Evolutionary conservation across 73 alveolate genomes (phyloP).

Genomic region (Tetrahymena malaccensis): DNA sequence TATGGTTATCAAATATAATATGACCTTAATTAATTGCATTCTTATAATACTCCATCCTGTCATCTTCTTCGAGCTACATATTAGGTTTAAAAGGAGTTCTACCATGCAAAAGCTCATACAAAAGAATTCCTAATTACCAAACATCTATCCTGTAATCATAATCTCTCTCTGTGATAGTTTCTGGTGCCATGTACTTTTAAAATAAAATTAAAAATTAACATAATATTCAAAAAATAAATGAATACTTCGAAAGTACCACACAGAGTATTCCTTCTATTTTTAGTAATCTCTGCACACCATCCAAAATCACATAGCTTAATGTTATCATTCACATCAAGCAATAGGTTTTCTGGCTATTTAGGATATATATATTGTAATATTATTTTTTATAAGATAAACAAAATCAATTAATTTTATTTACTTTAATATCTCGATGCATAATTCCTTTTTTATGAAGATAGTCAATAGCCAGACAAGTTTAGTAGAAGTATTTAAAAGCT

Average conservation of each 20-base stretch:
- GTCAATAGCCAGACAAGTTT: slow-evolving; percentile 34
- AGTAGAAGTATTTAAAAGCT: slow-evolving; percentile 17
- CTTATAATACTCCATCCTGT: not conserved
- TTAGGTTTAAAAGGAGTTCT: slow-evolving; percentile 66
- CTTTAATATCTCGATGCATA: slow-evolving; percentile 40
- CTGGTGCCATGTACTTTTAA: slow-evolving; percentile 96
- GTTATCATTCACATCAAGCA: slow-evolving; percentile 45
- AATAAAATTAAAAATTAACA: not conserved
- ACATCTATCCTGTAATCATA: slow-evolving; percentile 77
- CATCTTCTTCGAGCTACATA: not conserved
- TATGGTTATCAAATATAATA: not conserved
- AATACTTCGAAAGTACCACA: slow-evolving; percentile 38
- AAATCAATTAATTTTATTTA: not conserved
- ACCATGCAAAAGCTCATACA: slow-evolving; percentile 87
- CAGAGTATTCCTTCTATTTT: slow-evolving; percentile 21
- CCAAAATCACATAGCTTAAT: slow-evolving; percentile 50
- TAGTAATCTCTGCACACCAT: slow-evolving; percentile 41
- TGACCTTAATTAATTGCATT: not conserved
- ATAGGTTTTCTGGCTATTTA: slow-evolving; percentile 57
- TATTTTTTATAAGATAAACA: too few species aligned
- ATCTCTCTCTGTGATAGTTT: slow-evolving; percentile 56
- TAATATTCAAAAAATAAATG: not conserved
- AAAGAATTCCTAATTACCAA: slow-evolving; percentile 88
- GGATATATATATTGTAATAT: not conserved
- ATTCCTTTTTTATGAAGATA: slow-evolving; percentile 22